Conservation (phyloP, 1,284 basidiomycete species). For the Dichomitus squalens region DNA sequence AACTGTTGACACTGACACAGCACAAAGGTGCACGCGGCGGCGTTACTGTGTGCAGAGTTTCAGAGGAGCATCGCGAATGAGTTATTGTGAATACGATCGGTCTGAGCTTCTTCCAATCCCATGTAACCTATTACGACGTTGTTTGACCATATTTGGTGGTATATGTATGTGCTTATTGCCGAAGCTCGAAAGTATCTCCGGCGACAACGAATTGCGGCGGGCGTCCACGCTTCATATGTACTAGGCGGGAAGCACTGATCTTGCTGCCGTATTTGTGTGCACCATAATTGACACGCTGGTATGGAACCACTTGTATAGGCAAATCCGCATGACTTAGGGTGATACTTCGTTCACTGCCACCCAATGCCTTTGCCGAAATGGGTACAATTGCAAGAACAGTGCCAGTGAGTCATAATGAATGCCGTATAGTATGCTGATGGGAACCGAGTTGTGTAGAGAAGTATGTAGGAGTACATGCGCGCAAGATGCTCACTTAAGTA, state of each 20-base stretch:
- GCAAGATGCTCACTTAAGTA: background rate
- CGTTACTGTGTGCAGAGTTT: no score
- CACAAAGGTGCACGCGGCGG: no score
- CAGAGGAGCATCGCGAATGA: no score
- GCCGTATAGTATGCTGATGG: no score
- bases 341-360: background rate
- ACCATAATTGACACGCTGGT: background rate
- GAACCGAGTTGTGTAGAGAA: background rate
- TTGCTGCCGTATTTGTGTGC: background rate
- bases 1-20: no score
- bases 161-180: background rate
- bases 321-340: background rate
- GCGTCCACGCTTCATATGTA: background rate
- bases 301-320: background rate
- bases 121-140: no score
- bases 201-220: background rate
- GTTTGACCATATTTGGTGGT: slow-evolving; percentile 4
- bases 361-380: background rate
- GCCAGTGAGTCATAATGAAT: no score
- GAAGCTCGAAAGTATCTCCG: background rate
- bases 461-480: background rate
- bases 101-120: no score
- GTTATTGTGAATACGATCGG: no score
- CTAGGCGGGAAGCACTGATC: background rate
- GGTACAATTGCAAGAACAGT: background rate